Evolutionary conservation across 2,329 filamentous ascomycete species (phyloP).

Genomic region (Aspergillus tubingensis): DNA sequence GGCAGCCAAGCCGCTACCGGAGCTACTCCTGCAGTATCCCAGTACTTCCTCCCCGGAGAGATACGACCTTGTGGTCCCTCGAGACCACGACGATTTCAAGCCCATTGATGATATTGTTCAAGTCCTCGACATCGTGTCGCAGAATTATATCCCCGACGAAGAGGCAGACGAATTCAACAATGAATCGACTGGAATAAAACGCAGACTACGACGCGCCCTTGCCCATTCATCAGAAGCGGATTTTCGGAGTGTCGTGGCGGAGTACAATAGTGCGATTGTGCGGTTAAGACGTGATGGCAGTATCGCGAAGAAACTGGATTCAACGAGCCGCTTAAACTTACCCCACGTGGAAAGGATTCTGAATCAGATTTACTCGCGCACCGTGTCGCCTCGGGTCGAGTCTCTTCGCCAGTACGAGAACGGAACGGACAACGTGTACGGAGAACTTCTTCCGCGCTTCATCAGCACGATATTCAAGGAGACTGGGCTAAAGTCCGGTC

Average conservation of each 20-base stretch:
- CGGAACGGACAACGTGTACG: slow-evolving; percentile 91
- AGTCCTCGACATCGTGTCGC: slow-evolving; percentile 68
- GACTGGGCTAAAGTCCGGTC: slow-evolving; percentile 74
- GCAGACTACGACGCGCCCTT: slow-evolving; percentile 73
- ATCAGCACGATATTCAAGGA: slow-evolving; percentile 78
- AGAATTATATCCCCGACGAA: slow-evolving; percentile 74
- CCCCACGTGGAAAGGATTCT: slow-evolving; percentile 78
- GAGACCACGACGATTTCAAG: slow-evolving; percentile 74
- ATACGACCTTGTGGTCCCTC: slow-evolving; percentile 76
- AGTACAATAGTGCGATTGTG: slow-evolving; percentile 74
- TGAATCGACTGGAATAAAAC: slow-evolving; percentile 71
- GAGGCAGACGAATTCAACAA: slow-evolving; percentile 69
- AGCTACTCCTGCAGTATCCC: slow-evolving; percentile 80
- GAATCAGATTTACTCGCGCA: slow-evolving; percentile 85
- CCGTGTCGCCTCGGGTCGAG: slow-evolving; percentile 85
- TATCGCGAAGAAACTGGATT: slow-evolving; percentile 70
- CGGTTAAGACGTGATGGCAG: slow-evolving; percentile 68
- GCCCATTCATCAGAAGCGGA: slow-evolving; percentile 67
- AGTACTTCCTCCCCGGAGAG: slow-evolving; percentile 69
- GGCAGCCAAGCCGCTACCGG: slow-evolving; percentile 44
- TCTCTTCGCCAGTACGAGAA: slow-evolving; percentile 82
- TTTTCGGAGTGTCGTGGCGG: slow-evolving; percentile 71
- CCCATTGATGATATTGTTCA: slow-evolving; percentile 68
- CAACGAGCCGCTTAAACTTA: slow-evolving; percentile 68
- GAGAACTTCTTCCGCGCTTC: slow-evolving; percentile 84